Conservation (phyloP, 805 yeast species). For the Ascoidea asiatica region DNA sequence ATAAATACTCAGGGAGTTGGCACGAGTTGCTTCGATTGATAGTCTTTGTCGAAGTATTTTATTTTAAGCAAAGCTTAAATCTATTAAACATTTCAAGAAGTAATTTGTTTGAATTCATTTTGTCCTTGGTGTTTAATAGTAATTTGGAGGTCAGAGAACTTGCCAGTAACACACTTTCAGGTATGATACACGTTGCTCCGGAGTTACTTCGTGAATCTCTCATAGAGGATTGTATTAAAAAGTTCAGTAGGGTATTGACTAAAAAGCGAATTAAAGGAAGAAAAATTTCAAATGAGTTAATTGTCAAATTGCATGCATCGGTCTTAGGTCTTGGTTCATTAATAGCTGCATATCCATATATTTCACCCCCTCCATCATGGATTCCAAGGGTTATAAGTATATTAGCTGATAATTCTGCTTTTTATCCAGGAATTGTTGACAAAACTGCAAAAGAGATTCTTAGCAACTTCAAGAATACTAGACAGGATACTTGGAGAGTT, state of each 20-base stretch:
- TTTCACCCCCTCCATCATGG: slow-evolving; percentile 88
- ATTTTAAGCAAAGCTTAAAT: slow-evolving; percentile 50
- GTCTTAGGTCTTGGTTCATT: slow-evolving; percentile 81
- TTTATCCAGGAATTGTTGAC: slow-evolving; percentile 68
- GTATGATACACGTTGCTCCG: slow-evolving; percentile 53
- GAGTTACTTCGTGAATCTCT: slow-evolving; percentile 23
- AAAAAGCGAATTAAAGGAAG: slow-evolving; percentile 14
- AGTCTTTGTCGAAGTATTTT: slow-evolving; percentile 58
- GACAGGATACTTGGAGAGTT: slow-evolving; percentile 94
- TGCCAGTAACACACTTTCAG: slow-evolving; percentile 65
- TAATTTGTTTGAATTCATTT: slow-evolving; percentile 36
- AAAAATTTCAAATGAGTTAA: slow-evolving; percentile 25
- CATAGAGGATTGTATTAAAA: slow-evolving; percentile 27
- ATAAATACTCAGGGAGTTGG: slow-evolving; percentile 26
- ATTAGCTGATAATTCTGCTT: slow-evolving; percentile 58
- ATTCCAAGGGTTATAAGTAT: slow-evolving; percentile 59
- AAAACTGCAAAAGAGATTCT: slow-evolving; percentile 70
- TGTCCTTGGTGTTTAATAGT: slow-evolving; percentile 39
- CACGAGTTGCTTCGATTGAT: slow-evolving; percentile 56
- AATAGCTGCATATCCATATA: slow-evolving; percentile 79
- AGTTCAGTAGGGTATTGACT: slow-evolving; percentile 29
- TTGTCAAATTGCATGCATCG: slow-evolving; percentile 61
- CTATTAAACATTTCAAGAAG: slow-evolving; percentile 33
- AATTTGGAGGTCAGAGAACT: slow-evolving; percentile 66
- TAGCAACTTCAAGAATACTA: slow-evolving; percentile 75